Evolutionary conservation across 495 filamentous ascomycete genomes (phyloP).

Genomic region (Penicillium cataractarum): DNA sequence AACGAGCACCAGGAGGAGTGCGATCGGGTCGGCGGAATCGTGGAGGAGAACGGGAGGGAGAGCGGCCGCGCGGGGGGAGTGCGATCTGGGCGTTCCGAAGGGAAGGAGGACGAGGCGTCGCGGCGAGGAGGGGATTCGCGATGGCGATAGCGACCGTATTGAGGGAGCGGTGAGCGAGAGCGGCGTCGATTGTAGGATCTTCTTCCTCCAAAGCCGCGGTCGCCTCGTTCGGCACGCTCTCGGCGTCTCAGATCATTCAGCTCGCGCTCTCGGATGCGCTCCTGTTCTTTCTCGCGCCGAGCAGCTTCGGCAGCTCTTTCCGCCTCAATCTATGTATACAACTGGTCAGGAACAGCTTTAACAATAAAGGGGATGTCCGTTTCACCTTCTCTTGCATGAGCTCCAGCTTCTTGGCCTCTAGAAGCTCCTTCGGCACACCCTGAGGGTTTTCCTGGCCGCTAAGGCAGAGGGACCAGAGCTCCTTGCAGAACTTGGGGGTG

Average conservation of each 20-base stretch:
- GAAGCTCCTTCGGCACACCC: slow-evolving; percentile 89
- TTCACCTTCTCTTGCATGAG: slow-evolving; percentile 88
- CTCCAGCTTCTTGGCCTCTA: slow-evolving; percentile 95
- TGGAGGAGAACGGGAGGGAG: slow-evolving; percentile 39
- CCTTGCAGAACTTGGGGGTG: slow-evolving; percentile 87
- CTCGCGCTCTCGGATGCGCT: slow-evolving; percentile 58
- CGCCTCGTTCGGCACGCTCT: slow-evolving; percentile 71
- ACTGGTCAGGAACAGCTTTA: slow-evolving; percentile 14
- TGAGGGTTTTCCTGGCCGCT: slow-evolving; percentile 87
- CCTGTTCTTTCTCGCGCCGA: slow-evolving; percentile 69
- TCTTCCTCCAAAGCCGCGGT: slow-evolving; percentile 58
- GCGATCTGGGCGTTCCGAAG: slow-evolving; percentile 48
- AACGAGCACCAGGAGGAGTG: slow-evolving; percentile 42
- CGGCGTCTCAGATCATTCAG: slow-evolving; percentile 68
- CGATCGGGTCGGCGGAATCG: slow-evolving; percentile 34
- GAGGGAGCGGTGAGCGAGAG: slow-evolving; percentile 68
- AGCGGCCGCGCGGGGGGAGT: slow-evolving; percentile 40
- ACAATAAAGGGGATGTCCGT: background rate
- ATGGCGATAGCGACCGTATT: slow-evolving; percentile 56
- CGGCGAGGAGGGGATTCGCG: slow-evolving; percentile 56
- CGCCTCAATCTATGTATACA: slow-evolving; percentile 66
- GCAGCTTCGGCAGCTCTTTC: slow-evolving; percentile 80
- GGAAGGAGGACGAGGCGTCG: slow-evolving; percentile 54
- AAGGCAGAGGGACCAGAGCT: slow-evolving; percentile 87
- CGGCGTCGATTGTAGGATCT: slow-evolving; percentile 52